phyloP scores from a whole-genome alignment of 208 protist genomes.

The Porcisia deanei region DNA sequence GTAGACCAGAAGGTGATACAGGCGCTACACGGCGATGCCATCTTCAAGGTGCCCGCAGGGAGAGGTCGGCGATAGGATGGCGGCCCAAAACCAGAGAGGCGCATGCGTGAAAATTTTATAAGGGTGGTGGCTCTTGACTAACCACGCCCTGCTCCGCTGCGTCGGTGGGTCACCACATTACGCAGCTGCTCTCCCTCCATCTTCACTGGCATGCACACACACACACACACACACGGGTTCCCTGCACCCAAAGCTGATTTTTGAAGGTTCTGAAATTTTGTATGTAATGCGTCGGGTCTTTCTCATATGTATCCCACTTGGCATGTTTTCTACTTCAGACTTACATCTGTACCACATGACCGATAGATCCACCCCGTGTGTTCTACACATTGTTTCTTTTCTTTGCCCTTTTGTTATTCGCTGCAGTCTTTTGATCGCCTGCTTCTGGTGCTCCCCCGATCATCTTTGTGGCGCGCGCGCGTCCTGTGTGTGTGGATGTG shows the following conservation, averaged over 20 bases:
- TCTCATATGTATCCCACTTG: not conserved
- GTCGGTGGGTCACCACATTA: not conserved
- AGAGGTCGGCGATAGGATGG: not conserved
- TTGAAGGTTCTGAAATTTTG: not conserved
- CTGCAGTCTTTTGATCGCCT: not conserved
- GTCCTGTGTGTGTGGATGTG: not conserved
- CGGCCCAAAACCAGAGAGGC: too few species aligned
- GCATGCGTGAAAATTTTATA: not conserved
- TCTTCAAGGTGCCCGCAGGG: constrained; percentile 44
- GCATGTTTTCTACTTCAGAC: not conserved
- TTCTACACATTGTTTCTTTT: not conserved
- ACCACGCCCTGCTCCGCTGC: not conserved
- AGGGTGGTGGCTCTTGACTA: not conserved
- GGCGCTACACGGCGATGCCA: constrained; percentile 43
- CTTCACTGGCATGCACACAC: not conserved
- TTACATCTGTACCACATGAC: constrained; percentile 3
- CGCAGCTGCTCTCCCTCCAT: not conserved
- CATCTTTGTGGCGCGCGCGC: not conserved
- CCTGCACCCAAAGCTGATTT: not conserved
- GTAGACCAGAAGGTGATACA: constrained; percentile 51
- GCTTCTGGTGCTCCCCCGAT: not conserved
- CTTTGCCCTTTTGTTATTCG: not conserved
- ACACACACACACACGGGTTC: not conserved
- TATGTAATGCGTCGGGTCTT: not conserved
- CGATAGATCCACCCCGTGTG: not conserved